Base-by-base conservation (phyloP, 2,329 filamentous ascomycete genomes). In the Pyrenophora tritici-repentis region DNA sequence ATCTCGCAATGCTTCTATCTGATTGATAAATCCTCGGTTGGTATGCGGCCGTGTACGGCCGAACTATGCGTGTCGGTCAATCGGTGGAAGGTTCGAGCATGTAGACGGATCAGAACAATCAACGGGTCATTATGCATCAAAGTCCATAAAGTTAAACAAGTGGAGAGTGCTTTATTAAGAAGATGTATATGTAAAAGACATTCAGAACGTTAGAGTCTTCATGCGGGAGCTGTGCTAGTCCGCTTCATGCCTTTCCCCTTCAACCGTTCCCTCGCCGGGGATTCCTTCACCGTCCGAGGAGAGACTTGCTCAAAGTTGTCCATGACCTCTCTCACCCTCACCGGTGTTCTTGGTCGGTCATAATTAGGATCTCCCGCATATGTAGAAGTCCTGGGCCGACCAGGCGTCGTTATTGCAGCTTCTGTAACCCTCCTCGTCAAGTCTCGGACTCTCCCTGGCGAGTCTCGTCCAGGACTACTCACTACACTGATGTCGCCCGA, bases 171-270 rank as follows among this genome's bases (percentile, higher is more conserved):
- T 44, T 43, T 37, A 53, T 53, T 53, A 53, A 49, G 26, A 53
- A 39, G 29, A 46, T 31, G 20, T 53, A 33, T 42, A 29, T 49
- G 43, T 37, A 49, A 33, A 49, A 49, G 31, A 49, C 26, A 17
- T 44, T 14, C 35, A 33, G 18, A 32, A 40, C 45, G 14, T 49
- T 18, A 31, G 31, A 26, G 18, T 49, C 45, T 48, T 53, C 41
- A 43, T 9, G 22, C 24, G 20, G 45, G 50, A 2, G 46, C 40
- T 22, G 50, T 49, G 17, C 44, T 49, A 9, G 39, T 53, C n/a
- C 50, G 45, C 26, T 53, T 53, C 50, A 53, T 53, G 8, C 50
- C 50, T 18, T 53, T 53, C 36, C 50, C 50, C 45, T 49, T 53
- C 18, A 53, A 42, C n/a, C 50, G 45, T 32, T 49, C 50, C 34